These are phyloP conservation scores for Toxoplasma gondii DNA, from an alignment of 169 alveolate species.

Conservation along the genomic window DNA sequence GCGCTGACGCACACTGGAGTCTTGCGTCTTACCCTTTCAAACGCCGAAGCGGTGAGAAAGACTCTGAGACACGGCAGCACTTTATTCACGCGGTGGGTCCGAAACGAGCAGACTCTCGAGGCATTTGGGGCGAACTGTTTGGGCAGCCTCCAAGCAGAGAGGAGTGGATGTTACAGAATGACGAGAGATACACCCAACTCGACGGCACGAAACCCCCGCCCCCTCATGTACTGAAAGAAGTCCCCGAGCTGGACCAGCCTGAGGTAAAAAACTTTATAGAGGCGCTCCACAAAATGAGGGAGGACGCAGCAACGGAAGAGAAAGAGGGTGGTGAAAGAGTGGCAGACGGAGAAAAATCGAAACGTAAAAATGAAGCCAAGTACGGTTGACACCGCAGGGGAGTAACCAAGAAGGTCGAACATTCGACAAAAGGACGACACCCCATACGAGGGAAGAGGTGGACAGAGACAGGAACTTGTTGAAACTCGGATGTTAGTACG, in stretches of 20 bases:
- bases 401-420: too few species aligned
- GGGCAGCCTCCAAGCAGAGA: conserved; percentile 21
- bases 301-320: background rate
- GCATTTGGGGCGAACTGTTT: background rate
- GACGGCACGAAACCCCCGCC: conserved; percentile 31
- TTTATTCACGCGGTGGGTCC: conserved; percentile 15
- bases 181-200: conserved; percentile 12
- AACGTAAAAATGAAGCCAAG: background rate
- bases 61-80: background rate
- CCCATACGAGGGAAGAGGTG: too few species aligned
- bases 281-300: background rate
- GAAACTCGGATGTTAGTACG: too few species aligned
- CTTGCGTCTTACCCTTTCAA: background rate
- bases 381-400: too few species aligned
- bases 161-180: conserved; percentile 26
- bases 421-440: too few species aligned
- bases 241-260: conserved; percentile 18
- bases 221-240: background rate
- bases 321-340: background rate
- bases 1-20: conserved; percentile 16
- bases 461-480: too few species aligned
- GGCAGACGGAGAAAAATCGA: background rate
- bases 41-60: background rate
- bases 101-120: background rate
- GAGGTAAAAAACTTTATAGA: background rate